These are phyloP conservation scores for Russula virescens DNA, from an alignment of 768 basidiomycete species.

Conservation along the genomic window DNA sequence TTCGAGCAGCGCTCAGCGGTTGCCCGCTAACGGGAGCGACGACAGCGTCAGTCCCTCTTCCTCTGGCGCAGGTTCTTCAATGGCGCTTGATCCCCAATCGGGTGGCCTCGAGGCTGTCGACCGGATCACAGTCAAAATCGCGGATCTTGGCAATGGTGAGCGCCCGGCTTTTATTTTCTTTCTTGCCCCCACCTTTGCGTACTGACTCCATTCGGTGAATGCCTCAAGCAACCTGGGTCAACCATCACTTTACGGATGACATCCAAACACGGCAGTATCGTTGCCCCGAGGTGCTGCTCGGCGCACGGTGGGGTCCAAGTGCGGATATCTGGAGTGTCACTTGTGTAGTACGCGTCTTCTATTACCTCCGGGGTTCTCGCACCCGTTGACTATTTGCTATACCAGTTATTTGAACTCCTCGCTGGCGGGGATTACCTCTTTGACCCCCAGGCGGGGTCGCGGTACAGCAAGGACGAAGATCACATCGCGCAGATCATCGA, in stretches of 20 bases:
- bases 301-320: conserved; percentile 91
- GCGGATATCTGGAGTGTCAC: conserved; percentile 97
- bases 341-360: conserved; percentile 65
- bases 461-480: conserved; percentile 95
- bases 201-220: background rate
- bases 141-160: conserved; percentile 92
- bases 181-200: conserved; percentile 8
- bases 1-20: conserved; percentile 23
- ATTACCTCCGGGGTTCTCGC: background rate
- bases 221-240: conserved; percentile 69
- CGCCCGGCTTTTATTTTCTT: conserved; percentile 13
- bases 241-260: conserved; percentile 98
- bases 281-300: conserved; percentile 95
- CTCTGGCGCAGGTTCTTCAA: conserved; percentile 25
- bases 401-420: conserved; percentile 89
- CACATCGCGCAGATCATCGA: conserved; percentile 99
- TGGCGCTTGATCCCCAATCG: conserved; percentile 30
- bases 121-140: conserved; percentile 96
- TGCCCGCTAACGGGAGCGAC: conserved; percentile 28
- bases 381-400: background rate
- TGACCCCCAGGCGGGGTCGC: conserved; percentile 90
- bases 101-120: conserved; percentile 35
- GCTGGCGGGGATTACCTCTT: conserved; percentile 98
- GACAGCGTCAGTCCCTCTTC: conserved; percentile 19
- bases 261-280: conserved; percentile 97